Base-by-base conservation (phyloP, 2,329 filamentous ascomycete species). In the Epichloe sibirici region DNA sequence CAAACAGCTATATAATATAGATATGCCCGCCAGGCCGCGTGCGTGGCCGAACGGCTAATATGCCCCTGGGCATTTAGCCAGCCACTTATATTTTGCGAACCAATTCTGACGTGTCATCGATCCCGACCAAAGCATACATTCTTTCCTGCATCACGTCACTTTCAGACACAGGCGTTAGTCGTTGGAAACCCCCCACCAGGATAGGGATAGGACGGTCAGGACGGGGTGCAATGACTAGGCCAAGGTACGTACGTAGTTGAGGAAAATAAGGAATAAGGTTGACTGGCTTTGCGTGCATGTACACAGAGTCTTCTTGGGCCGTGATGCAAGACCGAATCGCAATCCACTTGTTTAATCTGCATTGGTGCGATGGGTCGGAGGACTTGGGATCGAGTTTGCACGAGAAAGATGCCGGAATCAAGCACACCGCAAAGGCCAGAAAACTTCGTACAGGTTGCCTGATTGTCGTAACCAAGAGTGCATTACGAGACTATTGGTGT, bases 401-500 rank as follows among this genome's bases (percentile, higher is more conserved):
- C 21, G 34, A 45, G 42, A 39, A 45, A 13, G 15, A 38, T 35
- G 8, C 17, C 42, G 23, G n/a, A 28, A 4, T 9, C 34, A 13
- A 39, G 40, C 45, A 38, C 17, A 45, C 42, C 17, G 48, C 42
- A 45, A 39, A 1, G 44, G 12, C 23, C 34, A 45, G 17, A 39
- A 17, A 9, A 17, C 17, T 23, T 28, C 17, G 21, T 47, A 23
- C 44, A 21, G 9, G 15, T 25, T 37, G 21, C 31, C 38, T 17
- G 17, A 43, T 40, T 15, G 6, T 17, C 23, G 31, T 34, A n/a
- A 45, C 34, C 23, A 40, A 40, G 47, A 50, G 25, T 46, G 51
- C 53, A 65, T 65, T 68, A 66, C 67, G 65, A 69, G 65, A 59
- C 58, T 61, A 58, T 67, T 64, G 59, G 65, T 63, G 65, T 66